These are phyloP conservation scores for Physcomitrium patens DNA, from an alignment of 225 moss, liverwort and hornwort species.

Conservation along the genomic window DNA sequence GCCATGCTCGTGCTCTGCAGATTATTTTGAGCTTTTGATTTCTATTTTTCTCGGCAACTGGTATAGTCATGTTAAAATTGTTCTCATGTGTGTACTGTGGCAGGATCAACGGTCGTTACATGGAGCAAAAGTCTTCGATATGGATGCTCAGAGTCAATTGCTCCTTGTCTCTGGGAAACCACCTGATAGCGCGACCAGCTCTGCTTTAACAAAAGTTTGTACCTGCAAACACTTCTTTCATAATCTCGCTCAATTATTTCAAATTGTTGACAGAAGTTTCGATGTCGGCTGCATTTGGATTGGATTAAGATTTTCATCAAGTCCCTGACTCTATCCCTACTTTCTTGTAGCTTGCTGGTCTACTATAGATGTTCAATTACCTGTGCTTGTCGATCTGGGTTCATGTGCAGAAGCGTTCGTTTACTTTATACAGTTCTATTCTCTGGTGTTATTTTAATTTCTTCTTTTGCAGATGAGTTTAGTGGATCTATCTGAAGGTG, in stretches of 20 bases:
- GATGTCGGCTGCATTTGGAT: not conserved
- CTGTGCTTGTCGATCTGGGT: conserved; percentile 8
- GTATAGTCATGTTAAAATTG: conserved; percentile 4
- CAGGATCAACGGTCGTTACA: conserved; percentile 60
- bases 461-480: conserved; percentile 62
- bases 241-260: conserved; percentile 1
- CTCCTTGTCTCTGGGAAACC: conserved; percentile 72
- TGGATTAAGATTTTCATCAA: not conserved
- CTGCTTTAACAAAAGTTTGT: conserved; percentile 74
- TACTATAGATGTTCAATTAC: not conserved
- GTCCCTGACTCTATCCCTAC: not conserved
- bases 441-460: not conserved
- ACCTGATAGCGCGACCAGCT: conserved; percentile 49
- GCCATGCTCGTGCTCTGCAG: conserved; percentile 18
- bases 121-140: conserved; percentile 89
- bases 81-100: conserved; percentile 25
- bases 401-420: conserved; percentile 1
- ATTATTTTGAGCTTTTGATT: conserved; percentile 12
- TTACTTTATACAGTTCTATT: not conserved
- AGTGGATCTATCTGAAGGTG: conserved; percentile 58
- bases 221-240: conserved; percentile 24
- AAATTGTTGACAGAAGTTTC: not conserved
- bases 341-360: conserved; percentile 13
- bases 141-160: conserved; percentile 77
- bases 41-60: conserved; percentile 15